Conservation (phyloP, 2,329 filamentous ascomycete species). For the Chaetomium sp. region DNA sequence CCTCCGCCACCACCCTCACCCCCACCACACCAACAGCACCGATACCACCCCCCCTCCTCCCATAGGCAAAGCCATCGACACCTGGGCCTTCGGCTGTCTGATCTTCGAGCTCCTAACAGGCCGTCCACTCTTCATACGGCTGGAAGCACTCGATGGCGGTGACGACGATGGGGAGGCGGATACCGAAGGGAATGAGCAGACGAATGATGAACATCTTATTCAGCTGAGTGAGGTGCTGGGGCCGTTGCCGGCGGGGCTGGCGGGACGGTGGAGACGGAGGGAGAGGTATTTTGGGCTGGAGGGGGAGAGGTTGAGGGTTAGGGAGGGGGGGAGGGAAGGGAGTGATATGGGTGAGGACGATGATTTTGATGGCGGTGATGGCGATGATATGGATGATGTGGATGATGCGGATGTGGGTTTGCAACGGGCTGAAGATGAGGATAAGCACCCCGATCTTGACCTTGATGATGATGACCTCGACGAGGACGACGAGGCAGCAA, state of each 20-base stretch:
- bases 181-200: not conserved
- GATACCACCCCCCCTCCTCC: not conserved
- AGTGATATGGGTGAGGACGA: not conserved
- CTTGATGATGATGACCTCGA: not conserved
- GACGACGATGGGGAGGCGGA: not conserved
- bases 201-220: slow-evolving; percentile 3
- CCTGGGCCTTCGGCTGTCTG: slow-evolving; percentile 1
- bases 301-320: not conserved
- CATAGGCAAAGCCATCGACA: not conserved
- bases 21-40: too few species aligned
- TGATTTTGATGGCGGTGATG: not conserved
- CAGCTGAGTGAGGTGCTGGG: slow-evolving; percentile 1
- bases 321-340: too few species aligned
- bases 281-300: not conserved
- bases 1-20: too few species aligned
- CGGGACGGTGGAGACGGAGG: not conserved
- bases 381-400: not conserved
- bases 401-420: not conserved
- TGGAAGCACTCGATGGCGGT: not conserved
- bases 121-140: not conserved
- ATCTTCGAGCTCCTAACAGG: not conserved
- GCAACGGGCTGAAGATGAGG: too few species aligned
- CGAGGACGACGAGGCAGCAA: not conserved
- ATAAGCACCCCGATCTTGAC: not conserved
- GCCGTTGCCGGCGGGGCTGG: slow-evolving; percentile 1